Base-by-base conservation (phyloP, 2,329 filamentous ascomycete genomes). In the Pseudocercospora ulei region DNA sequence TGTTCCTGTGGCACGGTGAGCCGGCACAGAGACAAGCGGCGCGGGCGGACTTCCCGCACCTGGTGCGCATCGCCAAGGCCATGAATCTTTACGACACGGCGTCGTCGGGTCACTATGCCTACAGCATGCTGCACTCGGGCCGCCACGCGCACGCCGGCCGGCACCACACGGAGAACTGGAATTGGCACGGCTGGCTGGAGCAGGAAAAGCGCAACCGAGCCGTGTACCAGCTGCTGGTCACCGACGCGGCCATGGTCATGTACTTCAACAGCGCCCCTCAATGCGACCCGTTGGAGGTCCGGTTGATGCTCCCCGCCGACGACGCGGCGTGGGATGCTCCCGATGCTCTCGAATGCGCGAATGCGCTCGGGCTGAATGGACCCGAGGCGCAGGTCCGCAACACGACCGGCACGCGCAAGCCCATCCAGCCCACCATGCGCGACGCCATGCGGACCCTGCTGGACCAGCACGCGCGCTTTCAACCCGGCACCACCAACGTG, bases 251-350 rank as follows among this genome's bases (percentile, higher is more conserved):
- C 7, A 71, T 79, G 55, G 73, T 73, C 11, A 70, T 85, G 12
- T 85, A 78, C 56, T 85, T 83, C 68, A 84, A 85, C 56, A 62
- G 64, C n/a, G 60, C 68, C 6, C 71, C 78, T 8, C 67, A 73
- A 28, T 73, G 84, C 26, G 74, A 82, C 42, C 62, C 69, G 5
- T 67, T 76, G 20, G 78, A 83, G 49, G 68, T 84, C 35, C 67
- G 69, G 18, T 59, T 84, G 23, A 78, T 79, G n/a, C 63, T 86
- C 4, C 80, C 81, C 5, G 71, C 73, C 8, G 80, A 85, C 50
- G 81, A 85, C 58, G 77, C 76, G 9, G 75, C 76, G 2, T 85
- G 80, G 80, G 80, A 84, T 50, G 80, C 80, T 3, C 65, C 62
- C 19, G 71, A 67, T 24, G 60, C 66, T 3, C 59, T 68, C 9